Base-by-base conservation (phyloP, 352 stramenopile species). In the Pythium aristosporum region DNA sequence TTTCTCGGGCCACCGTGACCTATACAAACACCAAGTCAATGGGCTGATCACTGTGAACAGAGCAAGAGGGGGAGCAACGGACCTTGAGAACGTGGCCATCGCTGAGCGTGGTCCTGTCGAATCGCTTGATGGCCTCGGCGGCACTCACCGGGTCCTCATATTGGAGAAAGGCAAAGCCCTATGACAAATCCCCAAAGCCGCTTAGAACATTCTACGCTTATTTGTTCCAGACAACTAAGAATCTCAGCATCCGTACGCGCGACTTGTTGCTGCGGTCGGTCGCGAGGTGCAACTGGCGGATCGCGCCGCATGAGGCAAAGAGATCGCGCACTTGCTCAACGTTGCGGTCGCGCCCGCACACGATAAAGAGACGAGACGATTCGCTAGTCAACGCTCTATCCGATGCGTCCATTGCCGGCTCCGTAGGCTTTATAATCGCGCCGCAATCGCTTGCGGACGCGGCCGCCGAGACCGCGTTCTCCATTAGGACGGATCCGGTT, bases 11-110 rank as follows among this genome's bases (percentile, higher is more conserved):
- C 4, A 90, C 71, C 3, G 81, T 91, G 25, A 92, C 82, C 82
- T 92, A 49, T 21, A 55, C 15, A 44, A n/a, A 30, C 25, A 63
- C n/a, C 15, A 28, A 30, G 36, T 53, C 34, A 39, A 65, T 71
- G 30, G 20, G 15, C 20, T 37, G 34, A 7, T 23, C 9, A 23
- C 15, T 41, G 12, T 32, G 9, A n/a, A 18, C 46, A 7, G 7
- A 52, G 8, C 7, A 15, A 15, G 46, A 18, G 52, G 39, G 5
- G 15, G 5, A 46, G 0, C 5, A 49, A 34, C 43, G 34, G 25
- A 89, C 85, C 72, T 91, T 91, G 43, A 93, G 77, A 32, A 91
- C 66, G 43, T 92, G 82, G 32, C 85, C 85, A 57, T 93, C 85
- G 8, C 72, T 67, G 36, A 93, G 71, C 57, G 71, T 79, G 47